Conservation (phyloP, 257 asterid genomes). For the Lantana camara region DNA sequence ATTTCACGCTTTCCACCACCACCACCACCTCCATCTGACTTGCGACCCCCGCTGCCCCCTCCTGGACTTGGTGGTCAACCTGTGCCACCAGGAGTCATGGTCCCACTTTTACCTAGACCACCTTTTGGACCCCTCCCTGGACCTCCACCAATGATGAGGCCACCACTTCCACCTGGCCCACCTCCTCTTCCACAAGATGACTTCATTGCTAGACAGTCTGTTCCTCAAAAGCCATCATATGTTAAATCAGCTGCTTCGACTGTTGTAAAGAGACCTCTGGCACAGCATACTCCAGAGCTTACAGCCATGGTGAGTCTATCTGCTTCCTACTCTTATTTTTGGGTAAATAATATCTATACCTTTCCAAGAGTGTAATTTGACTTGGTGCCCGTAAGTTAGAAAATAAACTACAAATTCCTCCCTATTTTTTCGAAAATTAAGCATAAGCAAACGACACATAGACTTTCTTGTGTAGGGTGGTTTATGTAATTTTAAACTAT, state of each 20-base stretch:
- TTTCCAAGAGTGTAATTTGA: no score
- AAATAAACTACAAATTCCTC: no score
- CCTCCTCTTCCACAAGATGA: slow-evolving; percentile 76
- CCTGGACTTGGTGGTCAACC: slow-evolving; percentile 75
- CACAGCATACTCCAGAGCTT: slow-evolving; percentile 98
- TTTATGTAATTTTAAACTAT: neutral
- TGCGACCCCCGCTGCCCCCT: slow-evolving; percentile 57
- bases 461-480: no score
- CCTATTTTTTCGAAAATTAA: no score
- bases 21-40: slow-evolving; percentile 84
- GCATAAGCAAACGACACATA: no score
- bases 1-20: slow-evolving; percentile 55
- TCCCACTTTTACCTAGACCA: slow-evolving; percentile 67
- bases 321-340: neutral
- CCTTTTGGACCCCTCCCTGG: slow-evolving; percentile 83
- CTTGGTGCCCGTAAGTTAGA: no score
- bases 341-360: no score
- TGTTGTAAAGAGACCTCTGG: slow-evolving; percentile 97
- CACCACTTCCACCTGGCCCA: slow-evolving; percentile 98
- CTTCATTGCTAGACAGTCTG: slow-evolving; percentile 43
- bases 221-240: slow-evolving; percentile 83
- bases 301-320: slow-evolving; percentile 86
- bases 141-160: slow-evolving; percentile 79
- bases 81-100: slow-evolving; percentile 75
- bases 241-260: slow-evolving; percentile 97